Conservation (phyloP, 2,329 filamentous ascomycete genomes). For the Penicillium nordicum region DNA sequence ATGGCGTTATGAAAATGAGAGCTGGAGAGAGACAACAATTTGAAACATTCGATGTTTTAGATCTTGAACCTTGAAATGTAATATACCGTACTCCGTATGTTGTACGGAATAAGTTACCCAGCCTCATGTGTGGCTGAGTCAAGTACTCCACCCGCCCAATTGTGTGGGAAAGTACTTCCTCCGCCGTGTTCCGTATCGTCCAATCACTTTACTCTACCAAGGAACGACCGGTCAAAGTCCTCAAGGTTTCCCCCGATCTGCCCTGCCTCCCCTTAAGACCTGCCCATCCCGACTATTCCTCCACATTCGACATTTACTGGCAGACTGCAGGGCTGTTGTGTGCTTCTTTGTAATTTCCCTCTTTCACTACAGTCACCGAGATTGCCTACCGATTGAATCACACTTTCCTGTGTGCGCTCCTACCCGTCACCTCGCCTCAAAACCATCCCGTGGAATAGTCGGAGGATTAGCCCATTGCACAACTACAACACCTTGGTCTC, state of each 20-base stretch:
- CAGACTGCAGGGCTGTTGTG: background rate
- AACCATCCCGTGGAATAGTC: background rate
- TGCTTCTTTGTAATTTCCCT: background rate
- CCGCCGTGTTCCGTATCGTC: conserved; percentile 11
- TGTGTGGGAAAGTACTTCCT: conserved; percentile 9
- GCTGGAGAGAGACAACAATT: conserved; percentile 7
- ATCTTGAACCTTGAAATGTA: conserved; percentile 1
- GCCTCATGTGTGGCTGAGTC: conserved; percentile 13
- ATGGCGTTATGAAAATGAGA: background rate
- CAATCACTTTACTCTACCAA: conserved; percentile 9
- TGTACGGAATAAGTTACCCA: background rate
- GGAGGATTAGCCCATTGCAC: conserved; percentile 11
- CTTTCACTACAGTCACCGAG: background rate
- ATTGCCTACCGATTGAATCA: conserved; percentile 7
- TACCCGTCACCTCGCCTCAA: conserved; percentile 8
- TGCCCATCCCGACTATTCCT: background rate
- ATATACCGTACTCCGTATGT: background rate
- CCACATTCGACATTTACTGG: background rate
- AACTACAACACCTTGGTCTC: conserved; percentile 7
- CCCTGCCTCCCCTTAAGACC: conserved; percentile 4
- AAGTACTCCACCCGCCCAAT: conserved; percentile 13
- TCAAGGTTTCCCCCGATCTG: conserved; percentile 5
- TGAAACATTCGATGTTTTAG: conserved; percentile 3
- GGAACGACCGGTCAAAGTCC: conserved; percentile 12
- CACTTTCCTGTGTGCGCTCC: conserved; percentile 6